Percentiles rank a stretch among this genome's conserved stretches.
Evolutionary conservation across 2,329 filamentous ascomycete species (phyloP).

Genomic region (Monilinia fructigena): DNA sequence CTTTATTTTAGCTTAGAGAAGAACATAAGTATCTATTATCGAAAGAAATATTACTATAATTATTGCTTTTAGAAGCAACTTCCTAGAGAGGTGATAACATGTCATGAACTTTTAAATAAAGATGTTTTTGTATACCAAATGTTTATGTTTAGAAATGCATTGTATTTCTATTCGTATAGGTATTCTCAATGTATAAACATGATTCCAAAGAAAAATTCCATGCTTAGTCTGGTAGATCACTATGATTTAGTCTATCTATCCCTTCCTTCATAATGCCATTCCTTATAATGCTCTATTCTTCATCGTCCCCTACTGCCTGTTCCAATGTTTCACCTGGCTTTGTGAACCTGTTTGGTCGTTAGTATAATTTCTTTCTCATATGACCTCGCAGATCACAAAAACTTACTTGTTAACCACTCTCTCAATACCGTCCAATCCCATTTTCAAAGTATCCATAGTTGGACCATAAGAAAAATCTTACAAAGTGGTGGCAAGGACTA

Average conservation of each 20-base stretch:
- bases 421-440: conserved; percentile 82
- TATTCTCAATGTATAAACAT: background rate
- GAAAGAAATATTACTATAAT: no score
- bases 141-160: background rate
- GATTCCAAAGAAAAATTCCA: background rate
- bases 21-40: no score
- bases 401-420: conserved; percentile 68
- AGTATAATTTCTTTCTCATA: background rate
- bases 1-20: no score
- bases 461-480: conserved; percentile 81
- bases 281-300: background rate
- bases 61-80: no score
- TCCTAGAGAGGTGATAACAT: no score
- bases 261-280: background rate
- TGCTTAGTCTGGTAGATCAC: background rate
- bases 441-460: conserved; percentile 73
- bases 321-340: conserved; percentile 18
- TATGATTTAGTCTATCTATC: conserved; percentile 2
- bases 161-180: background rate
- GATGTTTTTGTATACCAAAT: no score
- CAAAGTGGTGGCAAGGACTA: conserved; percentile 89
- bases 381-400: background rate
- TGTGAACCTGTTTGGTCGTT: conserved; percentile 1
- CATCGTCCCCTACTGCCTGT: conserved; percentile 2
- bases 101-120: no score